phyloP scores from a whole-genome alignment of 164 flowering plant genomes.

The Dillenia suffruticosa region DNA sequence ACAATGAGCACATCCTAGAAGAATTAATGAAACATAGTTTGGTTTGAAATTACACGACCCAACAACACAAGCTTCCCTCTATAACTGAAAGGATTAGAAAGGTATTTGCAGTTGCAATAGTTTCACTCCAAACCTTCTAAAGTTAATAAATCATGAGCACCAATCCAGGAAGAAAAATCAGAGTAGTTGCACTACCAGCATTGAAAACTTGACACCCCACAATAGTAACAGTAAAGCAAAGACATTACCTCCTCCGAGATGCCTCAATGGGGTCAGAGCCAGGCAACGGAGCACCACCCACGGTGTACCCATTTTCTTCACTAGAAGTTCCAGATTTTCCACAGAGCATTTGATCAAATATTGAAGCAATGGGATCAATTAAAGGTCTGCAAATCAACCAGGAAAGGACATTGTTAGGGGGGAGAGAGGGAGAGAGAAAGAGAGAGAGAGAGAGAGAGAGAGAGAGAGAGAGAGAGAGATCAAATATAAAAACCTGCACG shows the following conservation, averaged over 20 bases:
- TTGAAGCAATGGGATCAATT: slow-evolving; percentile 74
- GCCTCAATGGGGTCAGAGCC: slow-evolving; percentile 93
- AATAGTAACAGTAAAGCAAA: slow-evolving; percentile 2
- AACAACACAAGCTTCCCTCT: too few species aligned
- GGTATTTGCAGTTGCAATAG: too few species aligned
- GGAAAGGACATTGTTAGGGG: slow-evolving; percentile 8
- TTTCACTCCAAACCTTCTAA: too few species aligned
- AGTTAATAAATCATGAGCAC: too few species aligned
- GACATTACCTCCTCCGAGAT: slow-evolving; percentile 82
- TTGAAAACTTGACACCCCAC: too few species aligned
- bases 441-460: background rate
- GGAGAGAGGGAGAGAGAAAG: background rate
- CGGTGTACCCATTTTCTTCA: slow-evolving; percentile 47
- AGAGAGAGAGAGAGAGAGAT: background rate
- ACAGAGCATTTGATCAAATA: slow-evolving; percentile 74
- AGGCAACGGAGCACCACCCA: slow-evolving; percentile 69
- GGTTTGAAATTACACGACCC: too few species aligned
- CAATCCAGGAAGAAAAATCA: too few species aligned
- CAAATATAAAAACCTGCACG: background rate
- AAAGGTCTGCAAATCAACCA: slow-evolving; percentile 61
- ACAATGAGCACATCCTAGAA: too few species aligned
- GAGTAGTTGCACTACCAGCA: too few species aligned
- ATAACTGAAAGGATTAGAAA: too few species aligned
- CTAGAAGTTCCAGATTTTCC: slow-evolving; percentile 52
- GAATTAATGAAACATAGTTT: too few species aligned